These are phyloP conservation scores for Nicotiana tomentosiformis DNA, from an alignment of 257 asterid genomes.

Conservation along the genomic window DNA sequence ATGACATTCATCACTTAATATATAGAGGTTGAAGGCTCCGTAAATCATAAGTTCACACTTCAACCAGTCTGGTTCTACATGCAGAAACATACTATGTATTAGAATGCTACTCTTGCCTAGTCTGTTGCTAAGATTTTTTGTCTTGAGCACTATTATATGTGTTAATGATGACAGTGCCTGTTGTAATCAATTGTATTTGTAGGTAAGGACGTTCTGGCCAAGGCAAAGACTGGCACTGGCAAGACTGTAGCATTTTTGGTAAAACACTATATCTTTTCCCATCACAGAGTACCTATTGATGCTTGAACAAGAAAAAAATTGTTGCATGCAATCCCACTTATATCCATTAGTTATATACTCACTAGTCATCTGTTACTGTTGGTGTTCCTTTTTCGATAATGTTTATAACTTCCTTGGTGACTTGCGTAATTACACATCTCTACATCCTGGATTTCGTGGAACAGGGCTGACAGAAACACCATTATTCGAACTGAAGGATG, in stretches of 20 bases:
- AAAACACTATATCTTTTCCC: conserved; percentile 20
- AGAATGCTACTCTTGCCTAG: neutral
- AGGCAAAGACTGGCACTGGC: conserved; percentile 98
- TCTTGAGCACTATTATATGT: neutral
- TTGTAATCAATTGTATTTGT: conserved; percentile 18
- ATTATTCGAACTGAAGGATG: neutral
- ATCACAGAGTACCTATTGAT: neutral
- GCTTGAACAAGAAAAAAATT: neutral
- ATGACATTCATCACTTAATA: neutral
- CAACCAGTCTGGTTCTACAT: neutral
- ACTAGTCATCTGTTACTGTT: neutral
- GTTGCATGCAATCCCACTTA: neutral
- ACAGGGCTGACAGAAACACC: neutral
- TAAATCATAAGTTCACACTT: neutral
- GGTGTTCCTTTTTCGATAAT: neutral
- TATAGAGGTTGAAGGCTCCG: neutral
- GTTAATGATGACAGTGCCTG: conserved; percentile 6
- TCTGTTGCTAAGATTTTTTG: neutral
- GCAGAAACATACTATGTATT: neutral
- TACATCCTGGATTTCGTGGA: neutral
- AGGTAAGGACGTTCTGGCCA: conserved; percentile 98
- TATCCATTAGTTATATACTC: neutral
- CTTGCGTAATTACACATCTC: neutral
- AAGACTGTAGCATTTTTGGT: conserved; percentile 98
- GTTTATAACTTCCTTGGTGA: neutral